Evolutionary conservation across 2,329 filamentous ascomycete species (phyloP).

Genomic region (Xylariales sp.): DNA sequence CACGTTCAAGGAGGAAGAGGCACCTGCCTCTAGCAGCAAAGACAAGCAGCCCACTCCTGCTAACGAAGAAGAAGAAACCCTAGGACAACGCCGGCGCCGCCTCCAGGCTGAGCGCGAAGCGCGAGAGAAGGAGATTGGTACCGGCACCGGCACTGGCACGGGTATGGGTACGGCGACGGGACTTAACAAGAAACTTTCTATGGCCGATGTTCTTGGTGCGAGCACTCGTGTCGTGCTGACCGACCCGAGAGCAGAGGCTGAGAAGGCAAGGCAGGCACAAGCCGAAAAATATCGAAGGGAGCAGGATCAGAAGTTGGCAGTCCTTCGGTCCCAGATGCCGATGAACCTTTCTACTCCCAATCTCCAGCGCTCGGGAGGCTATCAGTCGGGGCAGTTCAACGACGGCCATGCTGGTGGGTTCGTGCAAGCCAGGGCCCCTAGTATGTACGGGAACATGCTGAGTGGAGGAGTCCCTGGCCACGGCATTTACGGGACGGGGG

Average conservation of each 20-base stretch:
- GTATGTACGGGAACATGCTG: conserved; percentile 5
- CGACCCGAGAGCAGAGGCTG: conserved; percentile 36
- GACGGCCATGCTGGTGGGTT: conserved; percentile 41
- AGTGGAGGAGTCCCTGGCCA: background rate
- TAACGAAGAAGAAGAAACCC: conserved; percentile 65
- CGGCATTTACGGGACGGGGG: background rate
- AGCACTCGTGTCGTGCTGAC: conserved; percentile 34
- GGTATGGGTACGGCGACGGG: conserved; percentile 41
- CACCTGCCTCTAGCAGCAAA: conserved; percentile 22
- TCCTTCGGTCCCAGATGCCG: conserved; percentile 46
- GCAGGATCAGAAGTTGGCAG: conserved; percentile 44
- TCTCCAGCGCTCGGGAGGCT: conserved; percentile 37
- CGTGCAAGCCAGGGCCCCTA: conserved; percentile 15
- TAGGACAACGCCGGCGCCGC: conserved; percentile 71
- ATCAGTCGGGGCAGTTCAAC: conserved; percentile 49
- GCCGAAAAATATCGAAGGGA: conserved; percentile 35
- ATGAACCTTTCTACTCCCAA: conserved; percentile 28
- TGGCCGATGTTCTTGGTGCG: conserved; percentile 54
- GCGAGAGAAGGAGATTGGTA: conserved; percentile 50
- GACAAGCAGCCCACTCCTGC: conserved; percentile 23
- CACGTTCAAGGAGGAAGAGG: conserved; percentile 38
- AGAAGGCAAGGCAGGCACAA: conserved; percentile 35
- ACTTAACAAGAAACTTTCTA: conserved; percentile 27
- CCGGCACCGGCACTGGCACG: conserved; percentile 19
- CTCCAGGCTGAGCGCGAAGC: conserved; percentile 68